Evolutionary conservation across 257 asterid genomes (phyloP).

Genomic region (Solanum commersonii): DNA sequence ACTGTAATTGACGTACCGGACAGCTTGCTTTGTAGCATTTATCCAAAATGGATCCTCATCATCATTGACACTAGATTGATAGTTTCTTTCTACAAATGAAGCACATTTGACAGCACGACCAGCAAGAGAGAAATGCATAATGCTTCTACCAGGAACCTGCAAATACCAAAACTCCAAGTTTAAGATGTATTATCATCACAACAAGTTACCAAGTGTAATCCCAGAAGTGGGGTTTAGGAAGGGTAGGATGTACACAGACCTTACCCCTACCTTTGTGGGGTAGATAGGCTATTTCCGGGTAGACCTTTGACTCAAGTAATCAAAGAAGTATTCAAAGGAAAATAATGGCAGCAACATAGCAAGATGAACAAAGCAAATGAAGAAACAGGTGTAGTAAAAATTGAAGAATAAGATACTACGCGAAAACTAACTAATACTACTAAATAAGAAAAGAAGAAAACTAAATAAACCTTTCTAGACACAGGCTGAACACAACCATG

Average conservation of each 20-base stretch:
- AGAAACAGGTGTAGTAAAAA: not conserved
- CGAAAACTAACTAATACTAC: not conserved
- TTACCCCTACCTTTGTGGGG: not conserved
- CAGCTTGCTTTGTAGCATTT: constrained; percentile 20
- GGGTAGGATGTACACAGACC: not conserved
- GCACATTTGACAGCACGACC: constrained; percentile 10
- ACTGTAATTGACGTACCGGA: constrained; percentile 28
- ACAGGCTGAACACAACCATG: not conserved
- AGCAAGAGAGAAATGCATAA: constrained; percentile 3
- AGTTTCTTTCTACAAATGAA: constrained; percentile 35
- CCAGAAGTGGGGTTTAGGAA: not conserved
- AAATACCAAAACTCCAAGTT: not conserved
- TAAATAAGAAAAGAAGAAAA: not conserved
- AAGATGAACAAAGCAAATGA: not conserved
- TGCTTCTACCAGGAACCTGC: constrained; percentile 16
- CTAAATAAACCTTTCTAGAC: constrained; percentile 20
- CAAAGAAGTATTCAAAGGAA: not conserved
- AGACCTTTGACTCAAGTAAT: not conserved
- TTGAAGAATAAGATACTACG: not conserved
- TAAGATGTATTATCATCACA: not conserved
- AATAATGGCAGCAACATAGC: not conserved
- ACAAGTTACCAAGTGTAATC: not conserved
- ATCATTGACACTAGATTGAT: constrained; percentile 28
- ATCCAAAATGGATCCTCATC: constrained; percentile 49
- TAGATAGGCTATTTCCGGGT: not conserved